These are phyloP conservation scores for Crithidia brevicula DNA, from an alignment of 208 protist genomes.

Conservation along the genomic window DNA sequence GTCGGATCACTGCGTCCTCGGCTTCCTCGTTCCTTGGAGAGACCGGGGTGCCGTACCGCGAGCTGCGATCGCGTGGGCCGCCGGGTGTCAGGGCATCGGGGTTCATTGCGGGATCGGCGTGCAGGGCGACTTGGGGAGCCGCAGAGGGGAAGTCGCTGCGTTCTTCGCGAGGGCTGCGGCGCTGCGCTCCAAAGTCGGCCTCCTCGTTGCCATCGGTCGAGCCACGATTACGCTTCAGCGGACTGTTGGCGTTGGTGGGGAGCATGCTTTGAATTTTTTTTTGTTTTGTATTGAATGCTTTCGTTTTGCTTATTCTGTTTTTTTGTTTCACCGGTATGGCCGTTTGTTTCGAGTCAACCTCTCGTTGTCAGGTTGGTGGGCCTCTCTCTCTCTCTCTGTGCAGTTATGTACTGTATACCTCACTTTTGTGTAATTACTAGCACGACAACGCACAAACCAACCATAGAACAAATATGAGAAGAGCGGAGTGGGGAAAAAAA, in stretches of 20 bases:
- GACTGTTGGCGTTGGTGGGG: slow-evolving; percentile 17
- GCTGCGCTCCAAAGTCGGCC: not conserved
- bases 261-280: slow-evolving; percentile 9
- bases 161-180: slow-evolving; percentile 13
- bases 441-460: too few species aligned
- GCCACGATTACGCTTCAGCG: slow-evolving; percentile 32
- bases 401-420: too few species aligned
- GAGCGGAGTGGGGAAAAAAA: too few species aligned
- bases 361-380: too few species aligned
- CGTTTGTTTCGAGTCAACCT: too few species aligned
- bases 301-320: too few species aligned
- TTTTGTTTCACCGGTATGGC: too few species aligned
- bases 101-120: slow-evolving; percentile 11
- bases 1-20: not conserved
- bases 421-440: too few species aligned
- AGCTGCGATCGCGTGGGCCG: slow-evolving; percentile 18
- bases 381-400: too few species aligned
- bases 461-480: too few species aligned
- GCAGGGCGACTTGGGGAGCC: not conserved
- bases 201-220: slow-evolving; percentile 10
- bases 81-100: not conserved
- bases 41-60: slow-evolving; percentile 23
- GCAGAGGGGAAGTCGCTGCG: slow-evolving; percentile 4
- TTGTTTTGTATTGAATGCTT: not conserved
- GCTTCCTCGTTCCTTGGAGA: slow-evolving; percentile 21